Percentiles rank a stretch among this genome's conserved stretches.
Evolutionary conservation across 306 rosid species (phyloP).

Genomic region (cucumber (Cucumis sativus)): Cucumber_9930_V3 NC_026660.2:5821001-5821500

Average conservation of each 20-base stretch:
- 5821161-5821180: slow-evolving; percentile 4
- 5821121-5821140: slow-evolving; percentile 7
- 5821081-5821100: neutral
- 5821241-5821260: slow-evolving; percentile 2
- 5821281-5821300: neutral
- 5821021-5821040: slow-evolving; percentile 42
- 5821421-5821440: neutral
- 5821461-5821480: neutral
- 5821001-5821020: slow-evolving; percentile 58
- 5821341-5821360: neutral
- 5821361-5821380: neutral
- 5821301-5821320: neutral
- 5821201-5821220: neutral
- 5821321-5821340: neutral
- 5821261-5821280: neutral
- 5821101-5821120: neutral
- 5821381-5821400: neutral
- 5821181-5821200: neutral
- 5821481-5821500: slow-evolving; percentile 7
- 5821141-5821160: slow-evolving; percentile 1
- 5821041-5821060: slow-evolving; percentile 10
- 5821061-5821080: slow-evolving; percentile 7
- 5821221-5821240: neutral
- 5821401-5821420: neutral
- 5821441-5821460: neutral